Evolutionary conservation across 257 asterid species (phyloP), one percentile per base, ranked within the genome.

Genomic region (Hygrophila difformis): DNA sequence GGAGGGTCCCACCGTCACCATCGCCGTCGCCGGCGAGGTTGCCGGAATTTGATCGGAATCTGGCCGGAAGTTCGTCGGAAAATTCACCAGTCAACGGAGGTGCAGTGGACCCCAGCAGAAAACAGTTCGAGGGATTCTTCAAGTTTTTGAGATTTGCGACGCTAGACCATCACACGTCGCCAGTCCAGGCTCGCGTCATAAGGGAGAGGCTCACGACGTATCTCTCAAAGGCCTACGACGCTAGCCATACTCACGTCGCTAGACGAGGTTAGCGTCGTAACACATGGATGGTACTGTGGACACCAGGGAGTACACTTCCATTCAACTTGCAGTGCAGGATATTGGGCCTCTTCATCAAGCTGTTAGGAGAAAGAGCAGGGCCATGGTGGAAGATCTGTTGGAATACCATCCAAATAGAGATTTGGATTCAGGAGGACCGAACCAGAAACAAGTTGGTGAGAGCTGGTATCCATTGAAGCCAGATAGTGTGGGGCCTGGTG

Each of bases 291-390:
- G 93, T 51, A 72, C 53, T 17, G 78, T 81, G 53, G 61, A 65
- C 38, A 51, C 63, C 35, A 71, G 59, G 28, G 78, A 78, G 39
- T 57, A 63, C 29, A 64, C 78, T 48, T 77, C 60, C 53, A 56
- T 81, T 63, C 72, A 61, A 59, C 56, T 58, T 59, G 76, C 79
- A 46, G 39, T 78, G 38, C 40, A 63, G 60, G 93, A 81, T 39
- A 66, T 78, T 66, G 75, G 85, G 46, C 79, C 78, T 50, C 76
- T 81, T 43, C 93, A 81, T 68, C 64, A 76, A 70, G 93, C 80
- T n/a, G 93, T 78, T 50, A 62, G 85, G 40, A 78, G 71, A 71
- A 81, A 81, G 66, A 77, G 85, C 8, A 70, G 74, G 72, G 44
- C 80, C 57, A 66, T 78, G 26, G 85, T 81, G 60, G 82, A 70